Conservation (phyloP, 352 stramenopile genomes). For the Blastocystis sp. region DNA sequence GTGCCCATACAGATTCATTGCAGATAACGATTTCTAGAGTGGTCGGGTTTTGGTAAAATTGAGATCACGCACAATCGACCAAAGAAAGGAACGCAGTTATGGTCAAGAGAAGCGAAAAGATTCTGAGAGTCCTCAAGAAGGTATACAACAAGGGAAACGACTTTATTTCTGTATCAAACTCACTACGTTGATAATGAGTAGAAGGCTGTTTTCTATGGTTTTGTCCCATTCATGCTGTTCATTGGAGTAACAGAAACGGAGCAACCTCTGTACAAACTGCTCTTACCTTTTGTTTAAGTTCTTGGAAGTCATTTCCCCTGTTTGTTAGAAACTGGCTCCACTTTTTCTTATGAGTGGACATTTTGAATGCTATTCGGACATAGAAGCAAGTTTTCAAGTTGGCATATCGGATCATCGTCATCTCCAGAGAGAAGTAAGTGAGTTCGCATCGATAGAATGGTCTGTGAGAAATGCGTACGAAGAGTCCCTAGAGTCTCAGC, state of each 20-base stretch:
- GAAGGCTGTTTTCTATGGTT: slow-evolving; percentile 42
- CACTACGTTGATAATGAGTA: neutral
- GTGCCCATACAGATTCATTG: neutral
- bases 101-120: neutral
- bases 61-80: neutral
- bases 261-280: neutral
- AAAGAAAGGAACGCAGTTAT: neutral
- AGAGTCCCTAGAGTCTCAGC: neutral
- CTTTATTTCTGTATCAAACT: neutral
- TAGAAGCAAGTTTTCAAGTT: neutral
- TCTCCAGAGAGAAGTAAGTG: neutral
- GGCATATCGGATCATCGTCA: neutral
- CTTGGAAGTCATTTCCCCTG: neutral
- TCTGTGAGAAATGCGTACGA: neutral
- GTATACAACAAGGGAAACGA: slow-evolving; percentile 5
- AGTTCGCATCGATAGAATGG: neutral
- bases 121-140: neutral
- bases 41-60: slow-evolving; percentile 22
- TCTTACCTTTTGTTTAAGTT: slow-evolving; percentile 23
- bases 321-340: neutral
- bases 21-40: neutral
- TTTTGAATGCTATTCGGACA: neutral
- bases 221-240: slow-evolving; percentile 22
- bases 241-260: neutral
- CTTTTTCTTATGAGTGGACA: neutral